phyloP scores from a whole-genome alignment of 169 alveolate species.

The Plasmodium berghei region DNA sequence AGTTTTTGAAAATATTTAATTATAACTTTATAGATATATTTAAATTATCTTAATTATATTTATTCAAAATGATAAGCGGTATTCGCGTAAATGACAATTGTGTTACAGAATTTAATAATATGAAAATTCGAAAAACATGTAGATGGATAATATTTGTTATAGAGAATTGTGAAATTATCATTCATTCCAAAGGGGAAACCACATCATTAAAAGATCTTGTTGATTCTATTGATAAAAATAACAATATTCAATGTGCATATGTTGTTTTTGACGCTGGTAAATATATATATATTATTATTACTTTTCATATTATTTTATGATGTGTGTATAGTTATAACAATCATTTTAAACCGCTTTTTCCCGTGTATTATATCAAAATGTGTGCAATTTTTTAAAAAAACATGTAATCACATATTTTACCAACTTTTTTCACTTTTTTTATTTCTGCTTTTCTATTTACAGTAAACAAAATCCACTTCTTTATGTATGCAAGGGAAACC shows the following conservation, averaged over 20 bases:
- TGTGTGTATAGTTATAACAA: too few relatives aligned
- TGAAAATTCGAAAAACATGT: constrained; percentile 83
- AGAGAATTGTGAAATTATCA: constrained; percentile 74
- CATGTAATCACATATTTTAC: neutral
- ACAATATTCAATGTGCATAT: constrained; percentile 83
- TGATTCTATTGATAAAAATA: constrained; percentile 62
- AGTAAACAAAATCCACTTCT: constrained; percentile 84
- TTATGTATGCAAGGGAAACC: constrained; percentile 84
- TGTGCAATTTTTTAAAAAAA: too few relatives aligned
- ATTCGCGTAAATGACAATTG: constrained; percentile 84
- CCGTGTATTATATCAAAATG: too few relatives aligned
- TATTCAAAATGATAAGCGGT: constrained; percentile 85
- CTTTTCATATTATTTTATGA: too few relatives aligned
- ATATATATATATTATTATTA: neutral
- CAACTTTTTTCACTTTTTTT: neutral
- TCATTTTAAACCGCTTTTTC: too few relatives aligned
- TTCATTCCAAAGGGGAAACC: constrained; percentile 66
- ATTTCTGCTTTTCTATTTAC: too few relatives aligned
- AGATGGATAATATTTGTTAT: constrained; percentile 82
- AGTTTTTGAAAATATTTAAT: neutral
- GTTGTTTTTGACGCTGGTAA: constrained; percentile 86
- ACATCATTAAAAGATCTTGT: constrained; percentile 41
- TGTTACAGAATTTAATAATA: constrained; percentile 80
- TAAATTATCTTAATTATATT: neutral
- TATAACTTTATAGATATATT: neutral